Conservation (phyloP, 2,329 filamentous ascomycete genomes). For the Fusarium newnesense region DNA sequence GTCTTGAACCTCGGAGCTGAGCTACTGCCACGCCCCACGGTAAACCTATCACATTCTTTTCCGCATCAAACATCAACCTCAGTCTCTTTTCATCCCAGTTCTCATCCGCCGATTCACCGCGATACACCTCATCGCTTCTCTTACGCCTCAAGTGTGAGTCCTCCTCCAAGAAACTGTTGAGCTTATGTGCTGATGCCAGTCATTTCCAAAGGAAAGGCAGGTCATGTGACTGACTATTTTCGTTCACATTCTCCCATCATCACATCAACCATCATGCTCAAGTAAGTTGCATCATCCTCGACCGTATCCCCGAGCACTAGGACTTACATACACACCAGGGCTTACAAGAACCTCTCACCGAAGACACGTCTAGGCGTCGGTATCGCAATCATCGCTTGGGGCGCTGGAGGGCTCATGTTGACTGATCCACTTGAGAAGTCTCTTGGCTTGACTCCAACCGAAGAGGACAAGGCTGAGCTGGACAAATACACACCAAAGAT, state of each 20-base stretch:
- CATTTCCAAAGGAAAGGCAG: not conserved
- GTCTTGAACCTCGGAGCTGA: not conserved
- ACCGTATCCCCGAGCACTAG: not conserved
- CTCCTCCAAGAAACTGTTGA: not conserved
- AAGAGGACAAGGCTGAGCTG: slow-evolving; percentile 77
- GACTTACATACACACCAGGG: slow-evolving; percentile 52
- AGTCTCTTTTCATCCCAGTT: slow-evolving; percentile 6
- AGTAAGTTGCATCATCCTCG: slow-evolving; percentile 12
- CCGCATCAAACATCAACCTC: slow-evolving; percentile 11
- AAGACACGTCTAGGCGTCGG: slow-evolving; percentile 79
- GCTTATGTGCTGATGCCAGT: not conserved
- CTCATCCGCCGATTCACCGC: not conserved
- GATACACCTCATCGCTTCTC: not conserved
- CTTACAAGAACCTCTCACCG: slow-evolving; percentile 77
- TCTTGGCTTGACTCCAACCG: slow-evolving; percentile 76
- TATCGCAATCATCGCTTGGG: slow-evolving; percentile 80
- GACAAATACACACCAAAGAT: slow-evolving; percentile 71
- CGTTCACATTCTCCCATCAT: not conserved
- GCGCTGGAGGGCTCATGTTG: slow-evolving; percentile 75
- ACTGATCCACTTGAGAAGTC: slow-evolving; percentile 78
- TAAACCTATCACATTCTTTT: slow-evolving; percentile 10
- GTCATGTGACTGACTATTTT: slow-evolving; percentile 8
- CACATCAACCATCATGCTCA: slow-evolving; percentile 33
- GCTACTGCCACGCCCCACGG: slow-evolving; percentile 6
- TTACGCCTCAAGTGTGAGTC: not conserved